phyloP scores from a whole-genome alignment of 2,329 filamentous ascomycete genomes.

The Pseudogymnoascus sp. region DNA sequence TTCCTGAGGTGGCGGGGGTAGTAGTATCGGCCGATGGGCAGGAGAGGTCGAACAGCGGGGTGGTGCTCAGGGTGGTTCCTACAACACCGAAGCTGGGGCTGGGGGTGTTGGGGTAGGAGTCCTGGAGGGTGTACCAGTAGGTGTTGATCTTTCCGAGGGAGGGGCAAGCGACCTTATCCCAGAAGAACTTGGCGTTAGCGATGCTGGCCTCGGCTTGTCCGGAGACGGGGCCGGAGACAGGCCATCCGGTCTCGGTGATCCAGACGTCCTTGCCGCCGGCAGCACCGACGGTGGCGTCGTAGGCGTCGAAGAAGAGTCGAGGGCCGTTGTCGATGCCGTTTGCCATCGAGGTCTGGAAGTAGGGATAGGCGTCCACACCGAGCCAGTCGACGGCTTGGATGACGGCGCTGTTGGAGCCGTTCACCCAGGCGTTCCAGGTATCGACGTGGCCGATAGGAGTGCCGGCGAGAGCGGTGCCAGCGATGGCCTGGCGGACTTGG shows the following conservation, averaged over 20 bases:
- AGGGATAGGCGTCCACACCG: constrained; percentile 77
- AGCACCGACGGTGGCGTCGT: constrained; percentile 48
- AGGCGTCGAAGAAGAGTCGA: constrained; percentile 58
- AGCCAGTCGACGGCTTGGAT: constrained; percentile 67
- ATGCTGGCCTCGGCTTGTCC: constrained; percentile 54
- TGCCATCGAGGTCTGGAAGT: constrained; percentile 62
- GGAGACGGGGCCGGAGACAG: constrained; percentile 56
- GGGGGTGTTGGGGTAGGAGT: constrained; percentile 49
- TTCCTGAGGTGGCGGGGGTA: background rate
- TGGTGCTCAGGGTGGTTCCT: constrained; percentile 40
- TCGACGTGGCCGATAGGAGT: constrained; percentile 74
- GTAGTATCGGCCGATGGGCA: constrained; percentile 33
- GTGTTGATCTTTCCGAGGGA: constrained; percentile 55
- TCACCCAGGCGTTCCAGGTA: constrained; percentile 75
- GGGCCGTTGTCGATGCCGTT: constrained; percentile 59
- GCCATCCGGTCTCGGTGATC: constrained; percentile 87
- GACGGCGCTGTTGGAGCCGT: constrained; percentile 61
- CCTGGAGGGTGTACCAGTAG: constrained; percentile 73
- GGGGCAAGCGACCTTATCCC: constrained; percentile 68
- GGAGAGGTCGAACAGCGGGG: constrained; percentile 54
- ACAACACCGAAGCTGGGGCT: constrained; percentile 65
- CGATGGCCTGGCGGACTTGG: constrained; percentile 54
- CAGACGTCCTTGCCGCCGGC: constrained; percentile 64
- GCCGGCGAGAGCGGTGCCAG: constrained; percentile 48
- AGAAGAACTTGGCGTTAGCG: constrained; percentile 69